Percentiles rank a stretch among this genome's conserved stretches.
Evolutionary conservation across 2,329 filamentous ascomycete genomes (phyloP).

Genomic region (Calonectria hongkongensis): DNA sequence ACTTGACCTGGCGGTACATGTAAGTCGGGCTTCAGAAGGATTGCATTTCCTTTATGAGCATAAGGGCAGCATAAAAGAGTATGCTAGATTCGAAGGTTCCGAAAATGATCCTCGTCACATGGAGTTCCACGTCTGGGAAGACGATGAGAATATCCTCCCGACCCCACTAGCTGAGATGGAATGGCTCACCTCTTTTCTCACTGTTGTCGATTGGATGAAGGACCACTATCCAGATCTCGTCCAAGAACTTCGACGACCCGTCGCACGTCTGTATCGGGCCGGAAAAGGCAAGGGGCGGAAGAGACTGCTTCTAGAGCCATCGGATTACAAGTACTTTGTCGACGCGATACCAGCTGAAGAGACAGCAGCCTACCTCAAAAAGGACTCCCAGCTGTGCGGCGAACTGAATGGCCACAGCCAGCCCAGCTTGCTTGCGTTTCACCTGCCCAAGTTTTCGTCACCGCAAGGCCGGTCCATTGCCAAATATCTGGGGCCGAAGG

Average conservation of each 20-base stretch:
- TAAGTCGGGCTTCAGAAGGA: neutral
- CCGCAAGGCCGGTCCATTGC: neutral
- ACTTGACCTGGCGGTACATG: neutral
- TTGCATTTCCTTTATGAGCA: too few relatives aligned
- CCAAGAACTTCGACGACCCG: neutral
- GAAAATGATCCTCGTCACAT: neutral
- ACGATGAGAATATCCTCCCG: neutral
- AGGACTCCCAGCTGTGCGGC: neutral
- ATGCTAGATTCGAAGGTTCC: neutral
- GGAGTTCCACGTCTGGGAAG: neutral
- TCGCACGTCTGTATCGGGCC: neutral
- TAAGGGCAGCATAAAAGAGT: neutral
- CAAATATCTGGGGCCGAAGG: neutral
- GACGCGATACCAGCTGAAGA: neutral
- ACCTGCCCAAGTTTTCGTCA: slow-evolving; percentile 1
- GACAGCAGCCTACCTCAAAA: neutral
- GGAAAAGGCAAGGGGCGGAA: neutral
- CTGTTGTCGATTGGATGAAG: slow-evolving; percentile 1
- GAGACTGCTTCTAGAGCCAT: neutral
- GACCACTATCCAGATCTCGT: neutral
- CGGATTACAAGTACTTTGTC: neutral
- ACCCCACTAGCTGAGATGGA: neutral
- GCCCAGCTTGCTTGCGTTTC: neutral
- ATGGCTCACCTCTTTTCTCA: neutral
- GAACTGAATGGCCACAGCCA: neutral